phyloP scores from a whole-genome alignment of 1,284 basidiomycete genomes.

The Marasmius tenuissimus region DNA sequence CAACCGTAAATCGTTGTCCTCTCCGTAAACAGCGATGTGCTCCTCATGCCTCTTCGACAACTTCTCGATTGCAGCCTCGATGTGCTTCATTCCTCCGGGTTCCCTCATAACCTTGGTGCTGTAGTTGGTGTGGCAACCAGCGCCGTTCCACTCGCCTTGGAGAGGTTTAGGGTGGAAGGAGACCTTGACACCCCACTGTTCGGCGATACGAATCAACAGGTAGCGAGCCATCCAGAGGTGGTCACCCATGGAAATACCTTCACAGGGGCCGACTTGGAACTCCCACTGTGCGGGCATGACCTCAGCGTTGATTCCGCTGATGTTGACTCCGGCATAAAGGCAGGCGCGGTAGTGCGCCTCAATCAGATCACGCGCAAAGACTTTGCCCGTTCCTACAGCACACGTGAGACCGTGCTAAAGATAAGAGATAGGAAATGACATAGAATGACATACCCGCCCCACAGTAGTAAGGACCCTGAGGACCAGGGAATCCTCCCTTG shows the following conservation, averaged over 20 bases:
- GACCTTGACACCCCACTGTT: slow-evolving; percentile 98
- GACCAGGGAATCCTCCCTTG: slow-evolving; percentile 98
- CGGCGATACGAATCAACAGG: slow-evolving; percentile 90
- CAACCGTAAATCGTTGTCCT: slow-evolving; percentile 93
- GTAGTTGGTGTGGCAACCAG: slow-evolving; percentile 96
- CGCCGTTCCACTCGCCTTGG: slow-evolving; percentile 98
- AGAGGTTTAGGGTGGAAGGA: slow-evolving; percentile 99
- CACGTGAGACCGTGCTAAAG: slow-evolving; percentile 13
- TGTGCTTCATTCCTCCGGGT: slow-evolving; percentile 90
- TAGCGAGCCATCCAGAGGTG: slow-evolving; percentile 97
- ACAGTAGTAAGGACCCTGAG: slow-evolving; percentile 99
- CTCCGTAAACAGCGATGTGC: slow-evolving; percentile 96
- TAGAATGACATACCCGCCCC: slow-evolving; percentile 80
- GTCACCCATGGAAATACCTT: slow-evolving; percentile 98
- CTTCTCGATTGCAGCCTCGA: slow-evolving; percentile 94
- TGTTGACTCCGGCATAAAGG: slow-evolving; percentile 96
- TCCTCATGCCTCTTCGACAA: slow-evolving; percentile 81
- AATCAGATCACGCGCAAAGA: slow-evolving; percentile 97
- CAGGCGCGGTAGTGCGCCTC: slow-evolving; percentile 99
- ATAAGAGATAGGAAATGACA: slow-evolving; percentile 6
- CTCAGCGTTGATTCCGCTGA: slow-evolving; percentile 99
- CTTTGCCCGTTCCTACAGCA: slow-evolving; percentile 83
- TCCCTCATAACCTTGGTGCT: slow-evolving; percentile 92
- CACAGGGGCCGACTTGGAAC: slow-evolving; percentile 99
- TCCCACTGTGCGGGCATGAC: slow-evolving; percentile 99